Conservation (phyloP, 140 eudicot genomes). For the Anethum foeniculum region DNA sequence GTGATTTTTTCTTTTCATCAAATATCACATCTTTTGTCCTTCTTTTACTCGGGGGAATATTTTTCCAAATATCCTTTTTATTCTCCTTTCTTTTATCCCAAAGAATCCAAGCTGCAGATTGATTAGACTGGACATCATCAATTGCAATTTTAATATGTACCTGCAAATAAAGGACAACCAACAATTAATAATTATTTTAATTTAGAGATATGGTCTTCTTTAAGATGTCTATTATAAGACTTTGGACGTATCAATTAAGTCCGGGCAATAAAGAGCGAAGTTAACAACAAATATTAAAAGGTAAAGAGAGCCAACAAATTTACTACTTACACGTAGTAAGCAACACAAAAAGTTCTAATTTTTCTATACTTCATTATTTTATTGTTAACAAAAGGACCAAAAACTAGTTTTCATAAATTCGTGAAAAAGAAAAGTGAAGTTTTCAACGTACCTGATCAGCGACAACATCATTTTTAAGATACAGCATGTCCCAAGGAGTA, state of each 20-base stretch:
- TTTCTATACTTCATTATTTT: too few species aligned
- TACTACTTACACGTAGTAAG: too few species aligned
- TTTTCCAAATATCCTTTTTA: too few species aligned
- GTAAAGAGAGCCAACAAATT: not conserved
- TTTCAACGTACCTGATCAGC: not conserved
- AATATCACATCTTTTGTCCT: too few species aligned
- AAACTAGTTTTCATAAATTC: not conserved
- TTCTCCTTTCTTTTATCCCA: too few species aligned
- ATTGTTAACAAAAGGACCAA: not conserved
- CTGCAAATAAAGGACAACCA: not conserved
- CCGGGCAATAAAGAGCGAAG: not conserved
- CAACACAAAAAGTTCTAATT: too few species aligned
- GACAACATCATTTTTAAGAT: not conserved
- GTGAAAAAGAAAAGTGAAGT: not conserved
- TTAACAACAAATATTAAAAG: not conserved
- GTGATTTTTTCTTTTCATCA: too few species aligned
- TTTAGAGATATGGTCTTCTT: not conserved
- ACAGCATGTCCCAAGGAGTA: not conserved
- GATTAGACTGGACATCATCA: not conserved
- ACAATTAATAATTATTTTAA: too few species aligned
- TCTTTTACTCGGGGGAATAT: too few species aligned
- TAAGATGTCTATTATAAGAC: not conserved
- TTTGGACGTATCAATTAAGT: too few species aligned
- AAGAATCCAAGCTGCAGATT: too few species aligned
- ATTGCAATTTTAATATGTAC: not conserved